These are phyloP conservation scores for Cyclaneusma minus DNA, from an alignment of 2,329 filamentous ascomycete genomes.

Conservation along the genomic window DNA sequence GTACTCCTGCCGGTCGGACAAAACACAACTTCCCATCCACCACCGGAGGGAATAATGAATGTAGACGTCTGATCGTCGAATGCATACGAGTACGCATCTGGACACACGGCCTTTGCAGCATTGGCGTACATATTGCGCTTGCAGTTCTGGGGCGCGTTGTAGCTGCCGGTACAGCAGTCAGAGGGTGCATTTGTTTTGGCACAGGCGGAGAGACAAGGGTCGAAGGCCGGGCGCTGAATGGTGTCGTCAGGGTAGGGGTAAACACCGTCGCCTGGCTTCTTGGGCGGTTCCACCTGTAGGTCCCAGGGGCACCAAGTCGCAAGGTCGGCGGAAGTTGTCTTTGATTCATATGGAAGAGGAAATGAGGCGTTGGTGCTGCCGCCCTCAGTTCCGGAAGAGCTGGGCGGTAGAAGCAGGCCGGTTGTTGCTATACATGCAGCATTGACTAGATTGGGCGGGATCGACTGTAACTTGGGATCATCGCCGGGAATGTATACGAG, in stretches of 20 bases:
- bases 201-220: slow-evolving; percentile 66
- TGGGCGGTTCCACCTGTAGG: slow-evolving; percentile 51
- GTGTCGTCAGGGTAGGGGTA: slow-evolving; percentile 70
- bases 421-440: slow-evolving; percentile 60
- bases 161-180: slow-evolving; percentile 64
- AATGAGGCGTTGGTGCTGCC: slow-evolving; percentile 44
- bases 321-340: slow-evolving; percentile 39
- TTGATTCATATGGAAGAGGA: slow-evolving; percentile 50
- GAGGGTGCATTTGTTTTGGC: slow-evolving; percentile 47
- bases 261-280: slow-evolving; percentile 56
- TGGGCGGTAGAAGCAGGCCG: slow-evolving; percentile 39
- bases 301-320: slow-evolving; percentile 69
- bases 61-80: slow-evolving; percentile 43
- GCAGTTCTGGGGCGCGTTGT: slow-evolving; percentile 48
- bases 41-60: slow-evolving; percentile 49
- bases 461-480: slow-evolving; percentile 40
- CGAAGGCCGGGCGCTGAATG: slow-evolving; percentile 54
- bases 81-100: slow-evolving; percentile 72
- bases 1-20: slow-evolving; percentile 51
- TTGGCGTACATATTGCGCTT: slow-evolving; percentile 51
- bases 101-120: slow-evolving; percentile 59
- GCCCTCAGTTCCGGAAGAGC: slow-evolving; percentile 32
- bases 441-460: slow-evolving; percentile 65
- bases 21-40: slow-evolving; percentile 65
- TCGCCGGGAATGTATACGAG: slow-evolving; percentile 43